Conservation (phyloP, 2,329 filamentous ascomycete species). For the Talaromyces sp. region DNA sequence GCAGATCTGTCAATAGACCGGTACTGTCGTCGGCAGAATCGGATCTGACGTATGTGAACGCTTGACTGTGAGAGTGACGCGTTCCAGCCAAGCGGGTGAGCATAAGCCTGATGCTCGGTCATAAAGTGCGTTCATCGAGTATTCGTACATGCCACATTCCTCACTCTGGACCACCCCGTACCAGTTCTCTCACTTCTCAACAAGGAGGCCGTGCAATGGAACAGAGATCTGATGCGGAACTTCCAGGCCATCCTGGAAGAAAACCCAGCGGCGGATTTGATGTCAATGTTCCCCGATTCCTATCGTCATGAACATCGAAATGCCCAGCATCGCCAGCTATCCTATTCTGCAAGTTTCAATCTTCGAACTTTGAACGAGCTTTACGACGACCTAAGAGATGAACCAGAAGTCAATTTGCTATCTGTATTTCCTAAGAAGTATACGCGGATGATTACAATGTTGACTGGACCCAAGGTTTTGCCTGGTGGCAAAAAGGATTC, state of each 20-base stretch:
- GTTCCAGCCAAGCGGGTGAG: neutral
- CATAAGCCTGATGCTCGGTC: neutral
- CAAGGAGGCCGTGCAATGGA: constrained; percentile 25
- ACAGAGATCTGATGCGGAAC: constrained; percentile 25
- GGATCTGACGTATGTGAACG: neutral
- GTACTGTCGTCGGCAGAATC: neutral
- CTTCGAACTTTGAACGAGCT: constrained; percentile 22
- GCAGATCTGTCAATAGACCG: neutral
- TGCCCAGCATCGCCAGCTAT: constrained; percentile 20
- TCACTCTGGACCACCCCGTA: neutral
- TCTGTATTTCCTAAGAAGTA: constrained; percentile 26
- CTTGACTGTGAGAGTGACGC: neutral
- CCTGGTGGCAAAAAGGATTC: constrained; percentile 4
- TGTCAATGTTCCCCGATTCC: constrained; percentile 26
- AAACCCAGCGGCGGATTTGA: constrained; percentile 23
- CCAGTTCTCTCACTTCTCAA: constrained; percentile 19
- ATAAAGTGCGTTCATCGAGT: neutral
- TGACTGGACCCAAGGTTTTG: constrained; percentile 20
- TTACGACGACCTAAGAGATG: constrained; percentile 14
- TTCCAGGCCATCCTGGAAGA: constrained; percentile 22
- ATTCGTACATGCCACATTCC: neutral
- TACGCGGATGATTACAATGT: constrained; percentile 25
- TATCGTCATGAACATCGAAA: constrained; percentile 24
- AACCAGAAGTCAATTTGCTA: constrained; percentile 27
- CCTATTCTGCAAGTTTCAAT: constrained; percentile 26